Conservation (phyloP, 1,139 yeast species). For the Geotrichum candidum region DNA sequence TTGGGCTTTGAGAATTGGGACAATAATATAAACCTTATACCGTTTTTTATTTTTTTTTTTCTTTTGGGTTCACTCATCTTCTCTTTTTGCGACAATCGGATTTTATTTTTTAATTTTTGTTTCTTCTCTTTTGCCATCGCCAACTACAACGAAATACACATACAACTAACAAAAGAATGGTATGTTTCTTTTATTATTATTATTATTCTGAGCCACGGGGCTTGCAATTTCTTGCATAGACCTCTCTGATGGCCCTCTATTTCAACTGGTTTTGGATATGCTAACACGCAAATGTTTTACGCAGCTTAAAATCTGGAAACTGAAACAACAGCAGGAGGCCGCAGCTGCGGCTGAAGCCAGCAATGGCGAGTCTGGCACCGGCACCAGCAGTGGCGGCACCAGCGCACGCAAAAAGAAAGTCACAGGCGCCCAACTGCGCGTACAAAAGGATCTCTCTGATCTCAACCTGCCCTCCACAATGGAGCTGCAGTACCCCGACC, state of each 20-base stretch:
- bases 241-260: neutral
- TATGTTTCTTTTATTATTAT: neutral
- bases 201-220: no score
- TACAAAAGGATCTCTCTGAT: slow-evolving; percentile 57
- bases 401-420: slow-evolving; percentile 41
- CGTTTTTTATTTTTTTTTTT: no score
- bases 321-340: slow-evolving; percentile 37
- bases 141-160: neutral
- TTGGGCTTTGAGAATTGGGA: no score
- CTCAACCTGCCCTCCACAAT: slow-evolving; percentile 64
- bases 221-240: neutral
- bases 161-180: neutral
- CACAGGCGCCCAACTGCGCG: slow-evolving; percentile 42
- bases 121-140: no score
- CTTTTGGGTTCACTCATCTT: neutral
- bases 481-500: slow-evolving; percentile 49
- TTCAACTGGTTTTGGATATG: neutral
- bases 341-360: slow-evolving; percentile 26
- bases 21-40: no score
- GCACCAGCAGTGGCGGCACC: slow-evolving; percentile 12
- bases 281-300: neutral
- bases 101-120: no score
- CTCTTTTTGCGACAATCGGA: no score
- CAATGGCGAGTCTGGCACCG: slow-evolving; percentile 12
- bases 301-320: slow-evolving; percentile 40